Percentiles rank a stretch among this genome's conserved stretches.
These are phyloP conservation scores for Themeda triandra DNA, from an alignment of 176 grass and related monocot genomes.

Conservation along the genomic window DNA sequence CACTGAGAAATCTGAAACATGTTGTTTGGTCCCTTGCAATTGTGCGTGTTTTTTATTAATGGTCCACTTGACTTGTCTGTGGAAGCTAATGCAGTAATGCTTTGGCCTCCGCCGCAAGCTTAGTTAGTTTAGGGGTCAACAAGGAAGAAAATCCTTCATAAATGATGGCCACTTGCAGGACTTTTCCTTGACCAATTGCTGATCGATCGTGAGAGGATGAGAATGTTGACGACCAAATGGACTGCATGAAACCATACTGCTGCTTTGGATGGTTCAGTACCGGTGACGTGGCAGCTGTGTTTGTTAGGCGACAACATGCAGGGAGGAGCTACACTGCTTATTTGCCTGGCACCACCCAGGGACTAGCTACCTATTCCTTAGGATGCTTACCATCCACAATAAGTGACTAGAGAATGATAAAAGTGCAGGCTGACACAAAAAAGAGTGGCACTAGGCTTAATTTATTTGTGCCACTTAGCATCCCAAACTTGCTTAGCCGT, in stretches of 20 bases:
- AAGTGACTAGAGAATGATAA: neutral
- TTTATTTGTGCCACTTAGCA: neutral
- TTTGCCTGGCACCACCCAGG: too few relatives aligned
- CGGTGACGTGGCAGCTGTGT: neutral
- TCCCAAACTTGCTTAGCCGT: neutral
- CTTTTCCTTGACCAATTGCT: conserved; percentile 28
- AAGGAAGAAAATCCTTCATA: neutral
- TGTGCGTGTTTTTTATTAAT: conserved; percentile 3
- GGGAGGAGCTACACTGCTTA: too few relatives aligned
- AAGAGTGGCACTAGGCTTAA: neutral
- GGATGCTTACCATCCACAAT: neutral
- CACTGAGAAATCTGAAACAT: too few relatives aligned
- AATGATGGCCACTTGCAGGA: neutral
- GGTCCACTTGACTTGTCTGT: neutral
- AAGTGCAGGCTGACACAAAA: neutral
- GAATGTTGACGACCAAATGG: neutral
- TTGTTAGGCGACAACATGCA: too few relatives aligned
- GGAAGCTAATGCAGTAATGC: neutral
- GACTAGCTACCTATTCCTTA: too few relatives aligned
- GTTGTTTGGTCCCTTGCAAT: neutral
- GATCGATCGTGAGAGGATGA: neutral
- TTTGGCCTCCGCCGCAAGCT: conserved; percentile 9
- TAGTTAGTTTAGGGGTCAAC: neutral
- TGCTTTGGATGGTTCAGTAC: neutral
- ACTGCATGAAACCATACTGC: neutral